Percentiles rank a stretch among this genome's conserved stretches.
Conservation (phyloP, 2,329 filamentous ascomycete species). For the Coniochaeta sp. region DNA sequence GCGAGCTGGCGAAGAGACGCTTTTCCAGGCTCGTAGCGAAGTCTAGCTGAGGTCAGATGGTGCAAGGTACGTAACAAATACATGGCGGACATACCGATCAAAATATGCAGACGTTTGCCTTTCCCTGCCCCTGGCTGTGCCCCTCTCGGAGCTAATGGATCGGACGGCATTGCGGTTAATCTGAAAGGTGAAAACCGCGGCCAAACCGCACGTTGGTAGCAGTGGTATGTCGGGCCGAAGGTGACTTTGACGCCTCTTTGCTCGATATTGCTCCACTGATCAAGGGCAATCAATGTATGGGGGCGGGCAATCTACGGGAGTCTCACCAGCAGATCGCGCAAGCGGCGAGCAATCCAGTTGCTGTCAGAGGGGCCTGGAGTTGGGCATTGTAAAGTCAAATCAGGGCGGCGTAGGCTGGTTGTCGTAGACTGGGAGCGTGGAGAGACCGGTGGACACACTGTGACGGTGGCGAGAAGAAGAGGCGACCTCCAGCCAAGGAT, state of each 20-base stretch:
- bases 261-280: too few relatives aligned
- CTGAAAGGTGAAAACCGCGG: neutral
- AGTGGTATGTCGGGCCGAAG: neutral
- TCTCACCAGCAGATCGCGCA: too few relatives aligned
- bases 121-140: neutral
- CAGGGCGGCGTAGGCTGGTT: neutral
- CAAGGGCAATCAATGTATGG: too few relatives aligned
- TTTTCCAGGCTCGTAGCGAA: constrained; percentile 15
- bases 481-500: neutral
- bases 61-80: neutral
- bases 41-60: constrained; percentile 1
- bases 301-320: too few relatives aligned
- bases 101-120: neutral
- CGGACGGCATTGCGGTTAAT: neutral
- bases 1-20: constrained; percentile 17
- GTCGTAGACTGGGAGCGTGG: neutral
- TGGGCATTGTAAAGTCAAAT: neutral
- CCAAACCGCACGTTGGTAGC: neutral
- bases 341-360: too few relatives aligned
- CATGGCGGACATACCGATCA: neutral
- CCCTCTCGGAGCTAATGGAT: neutral
- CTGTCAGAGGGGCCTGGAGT: neutral
- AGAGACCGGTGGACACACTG: neutral
- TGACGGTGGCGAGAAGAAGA: neutral
- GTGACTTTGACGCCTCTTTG: too few relatives aligned